A percentile compares a stretch with the other conserved stretches of the same genome.
phyloP scores from a whole-genome alignment of 1,139 yeast species.

The Pichia sp. region DNA sequence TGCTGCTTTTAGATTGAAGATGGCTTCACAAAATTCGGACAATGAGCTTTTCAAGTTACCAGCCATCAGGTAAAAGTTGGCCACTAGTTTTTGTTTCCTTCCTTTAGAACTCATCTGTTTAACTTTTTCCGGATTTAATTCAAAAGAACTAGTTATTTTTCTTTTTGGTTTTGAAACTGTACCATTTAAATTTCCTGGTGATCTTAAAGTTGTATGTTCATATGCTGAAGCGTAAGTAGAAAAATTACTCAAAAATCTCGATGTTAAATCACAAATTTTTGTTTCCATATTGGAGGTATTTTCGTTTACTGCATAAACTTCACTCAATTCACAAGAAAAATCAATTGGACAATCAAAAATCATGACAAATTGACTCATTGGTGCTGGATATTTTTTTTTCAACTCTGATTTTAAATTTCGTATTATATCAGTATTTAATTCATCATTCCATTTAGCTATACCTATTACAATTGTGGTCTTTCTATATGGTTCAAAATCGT shows the following conservation, averaged over 20 bases:
- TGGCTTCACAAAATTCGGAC: constrained; percentile 65
- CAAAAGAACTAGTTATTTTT: constrained; percentile 35
- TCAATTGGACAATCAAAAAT: constrained; percentile 49
- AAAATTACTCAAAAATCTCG: constrained; percentile 55
- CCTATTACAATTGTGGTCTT: constrained; percentile 69
- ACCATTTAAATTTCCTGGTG: constrained; percentile 60
- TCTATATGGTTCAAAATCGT: constrained; percentile 85
- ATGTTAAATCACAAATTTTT: constrained; percentile 64
- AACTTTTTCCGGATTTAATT: constrained; percentile 32
- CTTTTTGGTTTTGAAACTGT: constrained; percentile 29
- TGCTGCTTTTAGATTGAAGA: constrained; percentile 49
- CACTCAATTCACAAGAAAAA: constrained; percentile 11
- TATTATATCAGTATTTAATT: constrained; percentile 28
- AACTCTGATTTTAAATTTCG: constrained; percentile 32
- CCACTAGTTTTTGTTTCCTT: constrained; percentile 68
- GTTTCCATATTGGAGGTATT: constrained; percentile 45
- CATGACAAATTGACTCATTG: constrained; percentile 58
- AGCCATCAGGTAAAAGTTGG: constrained; percentile 68
- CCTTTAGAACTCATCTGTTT: constrained; percentile 39
- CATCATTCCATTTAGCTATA: constrained; percentile 40
- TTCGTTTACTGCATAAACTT: constrained; percentile 18
- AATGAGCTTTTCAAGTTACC: constrained; percentile 74
- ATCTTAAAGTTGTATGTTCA: constrained; percentile 62
- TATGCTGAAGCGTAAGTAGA: constrained; percentile 66
- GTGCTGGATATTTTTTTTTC: constrained; percentile 44